These are phyloP conservation scores for Clarireedia sp. DNA, from an alignment of 2,329 filamentous ascomycete genomes.

Conservation along the genomic window DNA sequence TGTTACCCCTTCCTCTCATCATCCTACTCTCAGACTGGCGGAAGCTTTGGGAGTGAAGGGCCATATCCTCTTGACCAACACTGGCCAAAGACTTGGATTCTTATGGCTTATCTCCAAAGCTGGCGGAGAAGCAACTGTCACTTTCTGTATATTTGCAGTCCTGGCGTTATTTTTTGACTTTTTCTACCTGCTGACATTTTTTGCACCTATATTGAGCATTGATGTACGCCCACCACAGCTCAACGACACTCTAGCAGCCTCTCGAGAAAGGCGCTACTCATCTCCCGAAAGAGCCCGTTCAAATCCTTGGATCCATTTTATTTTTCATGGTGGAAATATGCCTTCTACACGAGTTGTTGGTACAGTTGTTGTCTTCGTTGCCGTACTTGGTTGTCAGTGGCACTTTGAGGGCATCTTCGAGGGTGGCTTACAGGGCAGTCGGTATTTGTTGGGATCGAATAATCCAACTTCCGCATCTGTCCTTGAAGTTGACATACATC, in stretches of 20 bases:
- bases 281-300: conserved; percentile 20
- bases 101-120: conserved; percentile 53
- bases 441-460: background rate
- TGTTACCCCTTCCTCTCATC: conserved; percentile 59
- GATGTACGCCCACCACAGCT: conserved; percentile 73
- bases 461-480: conserved; percentile 29
- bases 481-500: conserved; percentile 55
- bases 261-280: conserved; percentile 29
- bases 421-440: conserved; percentile 21
- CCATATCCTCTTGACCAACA: conserved; percentile 59
- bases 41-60: conserved; percentile 68
- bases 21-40: conserved; percentile 60
- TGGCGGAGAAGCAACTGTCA: conserved; percentile 50
- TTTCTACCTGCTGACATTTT: conserved; percentile 72
- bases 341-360: conserved; percentile 69
- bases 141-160: conserved; percentile 69
- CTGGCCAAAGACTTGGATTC: conserved; percentile 60
- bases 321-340: conserved; percentile 57
- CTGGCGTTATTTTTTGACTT: conserved; percentile 71
- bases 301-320: conserved; percentile 50
- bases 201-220: conserved; percentile 69
- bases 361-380: conserved; percentile 63
- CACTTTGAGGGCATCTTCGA: conserved; percentile 54
- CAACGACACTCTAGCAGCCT: conserved; percentile 47
- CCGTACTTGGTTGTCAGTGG: conserved; percentile 66